Conservation (phyloP, 1,284 basidiomycete species). For the Ceratobasidium sp. region DNA sequence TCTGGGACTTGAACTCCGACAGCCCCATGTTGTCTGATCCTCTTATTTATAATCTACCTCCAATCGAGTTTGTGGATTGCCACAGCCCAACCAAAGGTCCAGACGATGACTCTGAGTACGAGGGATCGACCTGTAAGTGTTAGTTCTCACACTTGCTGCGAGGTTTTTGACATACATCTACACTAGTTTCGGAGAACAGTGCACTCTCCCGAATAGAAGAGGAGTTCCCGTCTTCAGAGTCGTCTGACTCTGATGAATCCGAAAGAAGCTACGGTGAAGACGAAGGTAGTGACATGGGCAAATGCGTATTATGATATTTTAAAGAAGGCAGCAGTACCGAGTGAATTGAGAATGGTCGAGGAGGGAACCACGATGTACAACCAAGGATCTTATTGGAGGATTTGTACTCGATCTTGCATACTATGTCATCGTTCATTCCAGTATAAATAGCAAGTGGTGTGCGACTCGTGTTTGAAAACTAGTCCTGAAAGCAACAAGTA, state of each 20-base stretch:
- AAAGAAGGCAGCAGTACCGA: no score
- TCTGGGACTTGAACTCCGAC: not conserved
- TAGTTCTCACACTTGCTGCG: not conserved
- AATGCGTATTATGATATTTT: no score
- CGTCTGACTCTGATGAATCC: not conserved
- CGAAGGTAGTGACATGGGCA: not conserved
- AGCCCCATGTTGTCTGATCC: not conserved
- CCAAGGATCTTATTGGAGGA: no score
- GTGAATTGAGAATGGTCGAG: no score
- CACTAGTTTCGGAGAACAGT: not conserved
- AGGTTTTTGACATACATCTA: not conserved
- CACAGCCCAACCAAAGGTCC: not conserved
- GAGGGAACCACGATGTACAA: no score
- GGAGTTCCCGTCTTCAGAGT: not conserved
- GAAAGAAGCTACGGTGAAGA: not conserved
- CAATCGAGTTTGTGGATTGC: not conserved
- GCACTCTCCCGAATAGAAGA: not conserved
- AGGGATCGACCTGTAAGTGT: not conserved
- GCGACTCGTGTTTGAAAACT: not conserved
- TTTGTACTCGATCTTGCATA: no score
- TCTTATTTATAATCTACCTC: not conserved
- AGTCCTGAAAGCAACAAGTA: not conserved
- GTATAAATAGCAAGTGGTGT: no score
- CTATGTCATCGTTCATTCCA: no score
- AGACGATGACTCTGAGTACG: not conserved